Percentiles rank a stretch among this genome's conserved stretches.
These are phyloP conservation scores for Diaporthe batatas DNA, from an alignment of 2,329 filamentous ascomycete species.

Conservation along the genomic window DNA sequence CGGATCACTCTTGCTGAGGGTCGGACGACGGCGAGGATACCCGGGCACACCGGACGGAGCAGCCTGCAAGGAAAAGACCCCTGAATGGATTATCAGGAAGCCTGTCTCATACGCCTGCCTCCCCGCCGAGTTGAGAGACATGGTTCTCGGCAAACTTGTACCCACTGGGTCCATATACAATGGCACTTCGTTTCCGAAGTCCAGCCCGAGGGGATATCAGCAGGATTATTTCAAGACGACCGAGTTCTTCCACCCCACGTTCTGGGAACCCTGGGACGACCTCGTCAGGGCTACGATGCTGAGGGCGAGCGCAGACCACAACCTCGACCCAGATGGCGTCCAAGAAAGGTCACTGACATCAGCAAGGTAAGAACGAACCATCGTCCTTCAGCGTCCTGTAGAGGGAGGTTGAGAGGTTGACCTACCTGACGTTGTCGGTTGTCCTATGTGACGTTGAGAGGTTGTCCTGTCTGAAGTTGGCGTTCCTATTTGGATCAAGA, in stretches of 20 bases:
- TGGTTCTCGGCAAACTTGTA: conserved; percentile 3
- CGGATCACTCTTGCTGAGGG: too few species aligned
- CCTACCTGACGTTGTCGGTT: too few species aligned
- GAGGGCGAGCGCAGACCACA: neutral
- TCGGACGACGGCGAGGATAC: neutral
- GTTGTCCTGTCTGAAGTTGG: too few species aligned
- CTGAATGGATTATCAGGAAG: neutral
- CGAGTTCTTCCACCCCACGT: neutral
- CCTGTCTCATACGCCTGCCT: neutral
- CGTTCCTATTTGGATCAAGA: too few species aligned
- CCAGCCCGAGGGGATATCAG: neutral
- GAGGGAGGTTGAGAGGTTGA: too few species aligned
- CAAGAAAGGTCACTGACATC: too few species aligned
- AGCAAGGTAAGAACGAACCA: too few species aligned
- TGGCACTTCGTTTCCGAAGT: conserved; percentile 8
- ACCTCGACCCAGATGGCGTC: neutral
- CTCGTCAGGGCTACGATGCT: conserved; percentile 10
- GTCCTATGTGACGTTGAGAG: too few species aligned
- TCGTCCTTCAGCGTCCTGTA: too few species aligned
- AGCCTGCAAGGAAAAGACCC: neutral
- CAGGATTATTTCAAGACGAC: conserved; percentile 8
- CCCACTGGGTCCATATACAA: conserved; percentile 4
- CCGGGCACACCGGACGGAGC: neutral
- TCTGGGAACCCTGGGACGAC: conserved; percentile 1
- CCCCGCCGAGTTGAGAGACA: conserved; percentile 2